Evolutionary conservation across 352 stramenopile species (phyloP), one percentile per base, ranked within the genome.

Genomic region (Peronospora farinosa): DNA sequence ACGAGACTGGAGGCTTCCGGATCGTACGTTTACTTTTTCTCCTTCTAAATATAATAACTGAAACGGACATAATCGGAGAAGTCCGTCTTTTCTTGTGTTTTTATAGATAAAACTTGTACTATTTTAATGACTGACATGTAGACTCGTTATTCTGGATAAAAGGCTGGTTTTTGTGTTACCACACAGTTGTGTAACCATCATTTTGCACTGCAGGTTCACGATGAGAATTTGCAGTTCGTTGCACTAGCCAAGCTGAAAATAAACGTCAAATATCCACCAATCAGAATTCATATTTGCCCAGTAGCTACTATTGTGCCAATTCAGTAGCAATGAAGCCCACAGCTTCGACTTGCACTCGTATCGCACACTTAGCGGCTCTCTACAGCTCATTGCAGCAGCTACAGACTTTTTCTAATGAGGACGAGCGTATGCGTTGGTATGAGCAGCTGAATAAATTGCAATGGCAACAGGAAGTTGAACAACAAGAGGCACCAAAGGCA

Each of bases 371-470:
- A 13, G 23, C 56, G 17, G 48, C 51, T 30, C 32, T 75, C 7
- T 57, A 68, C 49, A 45, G 41, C 11, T 60, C 51, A 27, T 51
- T 78, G 16, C 50, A 46, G 5, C 23, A 40, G 12, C 43, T 57
- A 1, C 47, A 67, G 6, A 8, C 28, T 2, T 67, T 75, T 51
- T 55, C 41, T 1, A 48, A 52, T 32, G 68, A 75, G 42, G 56
- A 65, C 11, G 68, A 75, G 36, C 68, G 65, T 21, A 68, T 63
- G 32, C 55, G 56, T 15, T 79, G 66, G 66, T 58, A 60, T 27
- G 72, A 52, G 66, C 44, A 51, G 13, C 54, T 71, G 46, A 54
- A 77, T 23, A 60, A 68, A 45, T 53, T 74, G 31, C 67, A 53
- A 32, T 51, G 59, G 13, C 63, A 75, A 40, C 63, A 63, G 30